Evolutionary conservation across 179 eudicot genomes (phyloP).

Genomic region (Actinidia chinensis): DNA sequence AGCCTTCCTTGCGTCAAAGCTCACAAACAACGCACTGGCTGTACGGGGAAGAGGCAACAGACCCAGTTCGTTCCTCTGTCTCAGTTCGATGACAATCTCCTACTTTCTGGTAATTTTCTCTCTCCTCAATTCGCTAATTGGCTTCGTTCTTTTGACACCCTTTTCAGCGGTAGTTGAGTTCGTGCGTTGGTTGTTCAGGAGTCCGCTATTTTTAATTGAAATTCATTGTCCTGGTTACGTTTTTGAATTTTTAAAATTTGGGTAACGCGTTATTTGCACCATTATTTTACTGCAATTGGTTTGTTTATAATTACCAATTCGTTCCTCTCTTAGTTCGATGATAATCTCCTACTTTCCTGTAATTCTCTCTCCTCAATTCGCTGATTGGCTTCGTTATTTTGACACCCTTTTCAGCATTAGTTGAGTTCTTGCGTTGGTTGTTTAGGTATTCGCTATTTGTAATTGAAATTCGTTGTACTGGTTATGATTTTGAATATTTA

Average conservation of each 20-base stretch:
- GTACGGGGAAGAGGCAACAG: slow-evolving; percentile 64
- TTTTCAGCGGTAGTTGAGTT: background rate
- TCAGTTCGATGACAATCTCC: slow-evolving; percentile 63
- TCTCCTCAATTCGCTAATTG: slow-evolving; percentile 4
- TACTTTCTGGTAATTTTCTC: slow-evolving; percentile 58
- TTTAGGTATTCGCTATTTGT: too few relatives aligned
- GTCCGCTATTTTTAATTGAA: background rate
- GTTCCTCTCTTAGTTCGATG: too few relatives aligned
- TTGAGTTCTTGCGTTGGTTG: too few relatives aligned
- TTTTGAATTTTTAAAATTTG: background rate
- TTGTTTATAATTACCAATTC: too few relatives aligned
- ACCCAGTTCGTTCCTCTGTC: slow-evolving; percentile 68
- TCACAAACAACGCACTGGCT: slow-evolving; percentile 59
- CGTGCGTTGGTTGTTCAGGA: background rate
- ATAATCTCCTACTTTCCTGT: too few relatives aligned
- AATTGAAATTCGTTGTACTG: too few relatives aligned
- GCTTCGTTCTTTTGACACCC: background rate
- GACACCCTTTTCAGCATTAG: too few relatives aligned
- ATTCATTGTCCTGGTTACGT: background rate
- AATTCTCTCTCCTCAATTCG: too few relatives aligned
- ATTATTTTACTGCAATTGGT: too few relatives aligned
- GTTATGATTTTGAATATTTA: too few relatives aligned
- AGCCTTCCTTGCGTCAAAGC: slow-evolving; percentile 81
- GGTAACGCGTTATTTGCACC: too few relatives aligned
- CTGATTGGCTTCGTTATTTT: too few relatives aligned